Conservation (phyloP, 176 grass and related monocot genomes). For the Carex parvula region DNA sequence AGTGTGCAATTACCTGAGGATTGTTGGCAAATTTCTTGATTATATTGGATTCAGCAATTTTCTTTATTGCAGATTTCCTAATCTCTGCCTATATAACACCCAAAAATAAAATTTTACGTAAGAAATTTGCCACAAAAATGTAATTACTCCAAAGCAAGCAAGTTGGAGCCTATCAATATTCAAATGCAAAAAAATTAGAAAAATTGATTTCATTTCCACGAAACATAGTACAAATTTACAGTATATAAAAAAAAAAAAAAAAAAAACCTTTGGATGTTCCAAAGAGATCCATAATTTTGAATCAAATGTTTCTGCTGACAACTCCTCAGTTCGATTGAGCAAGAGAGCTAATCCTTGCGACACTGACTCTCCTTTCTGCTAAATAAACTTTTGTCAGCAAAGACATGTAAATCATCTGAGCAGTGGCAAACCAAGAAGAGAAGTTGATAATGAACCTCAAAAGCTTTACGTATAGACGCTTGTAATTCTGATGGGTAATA, state of each 20-base stretch:
- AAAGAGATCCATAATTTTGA: constrained; percentile 82
- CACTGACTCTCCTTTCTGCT: constrained; percentile 46
- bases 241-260: constrained; percentile 29
- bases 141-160: background rate
- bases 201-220: background rate
- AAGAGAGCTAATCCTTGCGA: constrained; percentile 35
- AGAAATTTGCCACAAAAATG: background rate
- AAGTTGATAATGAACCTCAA: constrained; percentile 54
- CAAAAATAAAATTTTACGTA: constrained; percentile 20
- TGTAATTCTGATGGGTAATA: constrained; percentile 57
- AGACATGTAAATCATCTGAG: background rate
- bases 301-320: constrained; percentile 48
- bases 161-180: constrained; percentile 21
- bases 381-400: constrained; percentile 23
- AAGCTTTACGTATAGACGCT: constrained; percentile 65
- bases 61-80: constrained; percentile 57
- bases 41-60: constrained; percentile 58
- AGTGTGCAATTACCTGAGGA: constrained; percentile 42
- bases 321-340: constrained; percentile 48
- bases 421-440: background rate
- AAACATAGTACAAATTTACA: constrained; percentile 1
- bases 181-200: background rate
- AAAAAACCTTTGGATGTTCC: constrained; percentile 87
- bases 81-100: constrained; percentile 44
- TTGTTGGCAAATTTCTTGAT: constrained; percentile 43